A percentile compares a stretch with the other conserved stretches of the same genome.
Evolutionary conservation across 441 rosid genomes (phyloP).

Genomic region (Flueggea neowawraea): DNA sequence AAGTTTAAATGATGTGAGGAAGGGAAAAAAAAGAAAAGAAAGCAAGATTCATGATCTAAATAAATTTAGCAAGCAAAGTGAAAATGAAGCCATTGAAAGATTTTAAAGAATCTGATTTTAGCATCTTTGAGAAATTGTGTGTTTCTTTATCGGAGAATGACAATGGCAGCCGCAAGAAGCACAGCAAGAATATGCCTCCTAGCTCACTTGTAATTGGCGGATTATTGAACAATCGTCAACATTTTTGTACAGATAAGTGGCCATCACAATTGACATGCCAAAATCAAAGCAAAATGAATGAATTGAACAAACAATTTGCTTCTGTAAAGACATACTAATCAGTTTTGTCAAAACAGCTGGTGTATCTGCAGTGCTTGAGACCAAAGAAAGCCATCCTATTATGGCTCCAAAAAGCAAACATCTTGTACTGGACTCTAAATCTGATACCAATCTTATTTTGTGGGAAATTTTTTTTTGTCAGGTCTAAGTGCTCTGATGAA

Average conservation of each 20-base stretch:
- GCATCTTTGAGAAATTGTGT: background rate
- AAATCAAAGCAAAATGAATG: too few species aligned
- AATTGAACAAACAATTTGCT: too few species aligned
- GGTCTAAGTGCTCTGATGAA: constrained; percentile 27
- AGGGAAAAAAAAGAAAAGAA: constrained; percentile 3
- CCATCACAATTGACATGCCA: background rate
- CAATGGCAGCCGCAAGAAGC: constrained; percentile 12
- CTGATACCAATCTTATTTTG: constrained; percentile 31
- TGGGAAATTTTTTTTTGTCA: constrained; percentile 21
- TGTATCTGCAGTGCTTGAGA: too few species aligned
- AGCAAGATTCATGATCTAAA: constrained; percentile 19
- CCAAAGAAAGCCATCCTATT: background rate
- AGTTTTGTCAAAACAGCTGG: too few species aligned
- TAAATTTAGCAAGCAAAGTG: constrained; percentile 42
- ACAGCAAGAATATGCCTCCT: constrained; percentile 10
- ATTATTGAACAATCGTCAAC: background rate
- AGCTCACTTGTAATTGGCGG: constrained; percentile 1
- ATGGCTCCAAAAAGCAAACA: constrained; percentile 1
- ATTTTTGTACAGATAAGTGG: background rate
- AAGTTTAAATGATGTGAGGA: constrained; percentile 3
- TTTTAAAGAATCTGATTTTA: constrained; percentile 19
- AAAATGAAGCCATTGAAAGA: constrained; percentile 26
- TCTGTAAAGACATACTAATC: too few species aligned
- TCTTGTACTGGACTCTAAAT: background rate
- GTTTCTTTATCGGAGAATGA: background rate